phyloP scores from a whole-genome alignment of 805 yeast genomes.

The Kodamaea jinghongensis region DNA sequence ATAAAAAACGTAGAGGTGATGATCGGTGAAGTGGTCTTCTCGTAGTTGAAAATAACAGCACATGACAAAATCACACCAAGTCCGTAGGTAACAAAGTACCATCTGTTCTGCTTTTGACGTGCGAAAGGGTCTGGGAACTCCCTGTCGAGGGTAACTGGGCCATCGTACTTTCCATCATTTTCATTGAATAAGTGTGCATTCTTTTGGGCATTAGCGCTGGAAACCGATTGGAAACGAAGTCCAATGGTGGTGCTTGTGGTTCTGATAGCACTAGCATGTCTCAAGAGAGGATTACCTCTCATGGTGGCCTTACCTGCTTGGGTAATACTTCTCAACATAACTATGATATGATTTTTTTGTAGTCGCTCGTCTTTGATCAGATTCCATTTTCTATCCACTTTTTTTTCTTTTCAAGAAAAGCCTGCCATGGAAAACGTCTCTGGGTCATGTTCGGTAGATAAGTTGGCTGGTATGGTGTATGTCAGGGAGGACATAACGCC shows the following conservation, averaged over 20 bases:
- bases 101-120: constrained; percentile 49
- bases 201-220: constrained; percentile 1
- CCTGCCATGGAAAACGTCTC: constrained; percentile 22
- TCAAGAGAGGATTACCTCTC: too few relatives aligned
- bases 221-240: too few relatives aligned
- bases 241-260: too few relatives aligned
- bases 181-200: background rate
- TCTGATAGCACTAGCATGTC: too few relatives aligned
- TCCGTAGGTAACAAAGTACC: constrained; percentile 49
- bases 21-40: constrained; percentile 85
- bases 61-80: constrained; percentile 39
- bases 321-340: too few relatives aligned
- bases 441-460: constrained; percentile 44
- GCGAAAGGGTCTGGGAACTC: constrained; percentile 79
- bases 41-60: constrained; percentile 81
- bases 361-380: background rate
- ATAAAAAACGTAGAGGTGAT: constrained; percentile 84
- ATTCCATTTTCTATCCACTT: too few relatives aligned
- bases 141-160: constrained; percentile 64
- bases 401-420: too few relatives aligned
- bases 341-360: background rate
- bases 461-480: constrained; percentile 39
- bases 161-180: constrained; percentile 14
- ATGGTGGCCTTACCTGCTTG: too few relatives aligned
- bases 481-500: constrained; percentile 43